These are phyloP conservation scores for Lycium ferocissimum DNA, from an alignment of 257 asterid genomes.

Conservation along the genomic window DNA sequence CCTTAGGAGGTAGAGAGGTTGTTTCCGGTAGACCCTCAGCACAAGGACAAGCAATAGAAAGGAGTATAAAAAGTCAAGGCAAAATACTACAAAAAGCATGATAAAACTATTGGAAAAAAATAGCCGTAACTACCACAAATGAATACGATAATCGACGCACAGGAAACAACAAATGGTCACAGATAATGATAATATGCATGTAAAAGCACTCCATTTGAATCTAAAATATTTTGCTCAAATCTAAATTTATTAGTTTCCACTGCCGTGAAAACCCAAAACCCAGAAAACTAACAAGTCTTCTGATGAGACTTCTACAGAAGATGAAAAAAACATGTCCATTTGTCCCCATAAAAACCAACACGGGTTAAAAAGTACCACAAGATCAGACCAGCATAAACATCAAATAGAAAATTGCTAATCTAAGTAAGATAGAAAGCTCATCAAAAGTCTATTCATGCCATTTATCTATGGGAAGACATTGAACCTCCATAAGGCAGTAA, in stretches of 20 bases:
- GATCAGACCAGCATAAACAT: background rate
- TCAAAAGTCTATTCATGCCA: no score
- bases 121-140: no score
- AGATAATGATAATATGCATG: background rate
- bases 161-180: background rate
- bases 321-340: background rate
- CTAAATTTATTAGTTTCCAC: background rate
- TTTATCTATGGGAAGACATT: no score
- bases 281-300: slow-evolving; percentile 8
- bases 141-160: no score
- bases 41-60: no score
- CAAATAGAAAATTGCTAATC: background rate
- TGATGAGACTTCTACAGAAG: background rate
- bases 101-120: no score
- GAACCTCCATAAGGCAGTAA: background rate
- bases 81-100: no score
- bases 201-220: background rate
- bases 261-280: no score
- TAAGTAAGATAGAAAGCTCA: background rate
- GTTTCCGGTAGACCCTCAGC: no score
- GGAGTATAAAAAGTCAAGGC: no score
- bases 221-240: slow-evolving; percentile 12
- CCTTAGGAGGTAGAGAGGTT: no score
- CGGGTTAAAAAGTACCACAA: background rate
- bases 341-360: background rate